These are phyloP conservation scores for Acanthamoeba lugdunensis DNA, from an alignment of 208 protist species.

Conservation along the genomic window DNA sequence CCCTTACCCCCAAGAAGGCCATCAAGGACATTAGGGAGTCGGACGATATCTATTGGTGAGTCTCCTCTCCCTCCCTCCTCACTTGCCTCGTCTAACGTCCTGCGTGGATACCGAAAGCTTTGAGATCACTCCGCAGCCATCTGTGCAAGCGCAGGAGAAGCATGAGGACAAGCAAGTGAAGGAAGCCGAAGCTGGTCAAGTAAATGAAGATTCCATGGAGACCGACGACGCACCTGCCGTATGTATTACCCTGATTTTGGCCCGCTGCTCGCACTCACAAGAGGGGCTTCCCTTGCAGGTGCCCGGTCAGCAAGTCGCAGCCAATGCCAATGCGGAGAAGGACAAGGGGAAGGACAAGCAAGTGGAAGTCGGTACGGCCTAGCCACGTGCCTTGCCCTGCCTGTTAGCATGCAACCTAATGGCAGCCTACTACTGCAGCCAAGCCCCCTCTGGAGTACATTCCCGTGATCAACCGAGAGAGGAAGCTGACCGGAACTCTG, in stretches of 20 bases:
- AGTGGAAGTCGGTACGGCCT: not conserved
- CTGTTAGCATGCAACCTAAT: not conserved
- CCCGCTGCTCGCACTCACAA: too few relatives aligned
- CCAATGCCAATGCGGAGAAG: not conserved
- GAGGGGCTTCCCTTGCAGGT: not conserved
- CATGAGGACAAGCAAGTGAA: not conserved
- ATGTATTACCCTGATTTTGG: too few relatives aligned
- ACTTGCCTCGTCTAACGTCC: not conserved
- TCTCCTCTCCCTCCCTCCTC: not conserved
- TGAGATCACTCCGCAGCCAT: not conserved
- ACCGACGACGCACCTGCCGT: not conserved
- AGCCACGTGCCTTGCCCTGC: not conserved
- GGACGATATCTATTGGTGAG: conserved; percentile 23
- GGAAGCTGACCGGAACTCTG: not conserved
- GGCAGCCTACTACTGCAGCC: not conserved
- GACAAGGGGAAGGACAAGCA: not conserved
- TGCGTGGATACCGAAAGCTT: not conserved
- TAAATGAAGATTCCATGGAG: not conserved
- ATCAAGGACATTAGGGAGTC: conserved; percentile 17
- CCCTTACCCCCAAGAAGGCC: not conserved
- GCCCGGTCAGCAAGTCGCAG: not conserved
- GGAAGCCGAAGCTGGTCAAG: not conserved
- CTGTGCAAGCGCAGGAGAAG: not conserved
- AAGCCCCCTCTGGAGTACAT: not conserved
- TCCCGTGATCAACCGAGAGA: conserved; percentile 6